Percentiles rank a stretch among this genome's conserved stretches.
These are phyloP conservation scores for Helicostylum pulchrum DNA, from an alignment of 192 early-diverging fungal species.

Conservation along the genomic window DNA sequence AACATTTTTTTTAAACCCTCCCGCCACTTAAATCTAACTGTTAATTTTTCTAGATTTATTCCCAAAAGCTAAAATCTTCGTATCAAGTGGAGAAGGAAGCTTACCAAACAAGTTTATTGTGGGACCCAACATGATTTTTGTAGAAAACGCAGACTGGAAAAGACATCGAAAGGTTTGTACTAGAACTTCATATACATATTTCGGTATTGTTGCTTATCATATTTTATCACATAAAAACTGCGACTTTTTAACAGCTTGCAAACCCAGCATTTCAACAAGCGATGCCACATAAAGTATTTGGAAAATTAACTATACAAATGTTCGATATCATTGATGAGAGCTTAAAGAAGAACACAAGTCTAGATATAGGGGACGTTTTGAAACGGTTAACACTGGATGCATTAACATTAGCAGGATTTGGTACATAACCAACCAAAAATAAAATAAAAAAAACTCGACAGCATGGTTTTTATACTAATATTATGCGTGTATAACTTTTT, in stretches of 20 bases:
- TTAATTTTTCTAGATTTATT: background rate
- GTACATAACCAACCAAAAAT: background rate
- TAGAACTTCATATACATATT: too few species aligned
- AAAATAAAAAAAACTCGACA: background rate
- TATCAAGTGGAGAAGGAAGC: background rate
- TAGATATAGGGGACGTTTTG: constrained; percentile 17
- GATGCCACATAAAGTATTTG: constrained; percentile 22
- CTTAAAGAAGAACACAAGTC: background rate
- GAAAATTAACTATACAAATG: constrained; percentile 11
- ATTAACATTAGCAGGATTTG: constrained; percentile 27
- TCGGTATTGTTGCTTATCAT: too few species aligned
- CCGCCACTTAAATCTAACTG: background rate
- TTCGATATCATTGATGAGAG: constrained; percentile 2
- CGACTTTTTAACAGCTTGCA: background rate
- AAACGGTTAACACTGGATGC: constrained; percentile 29
- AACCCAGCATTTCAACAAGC: constrained; percentile 33
- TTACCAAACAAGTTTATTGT: background rate
- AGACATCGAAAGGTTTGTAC: background rate
- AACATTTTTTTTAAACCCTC: background rate
- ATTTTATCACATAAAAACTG: too few species aligned
- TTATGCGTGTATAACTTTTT: too few species aligned
- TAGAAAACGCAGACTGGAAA: constrained; percentile 9
- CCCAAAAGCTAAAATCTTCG: background rate
- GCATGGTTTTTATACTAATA: constrained; percentile 5
- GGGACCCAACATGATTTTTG: constrained; percentile 6